Percentiles rank a stretch among this genome's conserved stretches.
Evolutionary conservation across 164 flowering plant species (phyloP).

Genomic region (Aristolochia californica): DNA sequence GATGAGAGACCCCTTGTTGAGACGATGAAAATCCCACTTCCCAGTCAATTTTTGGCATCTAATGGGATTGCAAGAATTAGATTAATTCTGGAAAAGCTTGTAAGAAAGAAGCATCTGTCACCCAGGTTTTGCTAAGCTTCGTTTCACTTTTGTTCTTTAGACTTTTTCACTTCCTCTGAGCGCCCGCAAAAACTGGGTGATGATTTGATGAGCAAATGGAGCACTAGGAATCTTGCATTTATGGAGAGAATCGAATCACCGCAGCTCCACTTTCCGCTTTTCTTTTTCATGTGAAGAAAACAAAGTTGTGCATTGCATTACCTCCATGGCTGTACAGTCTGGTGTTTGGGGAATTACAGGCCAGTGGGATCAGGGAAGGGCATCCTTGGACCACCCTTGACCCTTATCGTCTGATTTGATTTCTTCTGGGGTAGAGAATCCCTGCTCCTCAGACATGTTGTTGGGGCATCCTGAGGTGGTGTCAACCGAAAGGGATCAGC

Average conservation of each 20-base stretch:
- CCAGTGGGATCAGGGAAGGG: background rate
- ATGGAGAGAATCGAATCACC: slow-evolving; percentile 8
- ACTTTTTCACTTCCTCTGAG: background rate
- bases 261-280: background rate
- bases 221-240: slow-evolving; percentile 1
- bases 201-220: background rate
- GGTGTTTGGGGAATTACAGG: background rate
- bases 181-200: background rate
- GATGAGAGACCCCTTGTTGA: too few species aligned
- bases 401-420: background rate
- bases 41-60: too few species aligned
- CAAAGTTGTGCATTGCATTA: background rate
- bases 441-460: too few species aligned
- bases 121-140: too few species aligned
- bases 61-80: too few species aligned
- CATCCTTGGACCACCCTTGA: background rate
- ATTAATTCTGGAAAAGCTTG: too few species aligned
- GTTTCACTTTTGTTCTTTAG: background rate
- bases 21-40: too few species aligned
- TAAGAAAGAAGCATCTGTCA: too few species aligned
- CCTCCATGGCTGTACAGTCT: background rate
- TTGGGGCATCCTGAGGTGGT: too few species aligned
- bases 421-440: too few species aligned
- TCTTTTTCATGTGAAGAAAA: background rate
- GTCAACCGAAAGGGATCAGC: too few species aligned